Evolutionary conservation across 2,329 filamentous ascomycete genomes (phyloP), one percentile per base, ranked within the genome.

Genomic region (Gremmenia infestans): DNA sequence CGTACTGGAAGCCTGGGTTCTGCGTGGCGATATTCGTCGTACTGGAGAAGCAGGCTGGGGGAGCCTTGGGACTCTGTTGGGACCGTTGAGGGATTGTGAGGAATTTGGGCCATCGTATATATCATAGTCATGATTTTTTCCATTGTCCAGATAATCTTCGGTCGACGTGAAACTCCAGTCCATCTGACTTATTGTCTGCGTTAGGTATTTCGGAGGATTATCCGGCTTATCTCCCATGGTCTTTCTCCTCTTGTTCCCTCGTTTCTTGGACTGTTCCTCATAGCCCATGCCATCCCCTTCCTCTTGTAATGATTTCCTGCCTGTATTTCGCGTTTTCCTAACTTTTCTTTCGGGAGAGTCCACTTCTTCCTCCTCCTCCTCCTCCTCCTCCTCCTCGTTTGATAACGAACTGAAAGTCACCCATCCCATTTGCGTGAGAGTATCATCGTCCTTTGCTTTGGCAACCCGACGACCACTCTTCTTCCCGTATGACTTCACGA

Each of bases 341-440:
- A 32, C 3, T 4, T 32, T 11, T 12, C 9, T 4, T 9, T 4
- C 28, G 9, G 28, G 8, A 51, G 48, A 17, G 11, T 59, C 56
- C 12, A 42, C 48, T 2, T 58, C 50, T 25, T 53, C 55, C n/a
- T 49, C 48, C 9, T 56, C 28, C 4, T 35, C 42, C 11, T 53
- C 55, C n/a, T 49, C 48, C 9, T 56, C 28, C 4, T 35, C 42
- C 11, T 57, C 28, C 5, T 37, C 48, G 5, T 51, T 7, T 15
- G 32, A 25, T 40, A 17, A 14, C 12, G 9, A 3, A 11, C 19
- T 22, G 35, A 25, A 4, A 48, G 55, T 19, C 49, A 48, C 32
- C 63, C 37, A 63, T 37, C 61, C 65, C 57, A 69, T 68, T 53
- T 69, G 67, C 22, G 67, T 69, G 17, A 69, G 63, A 1, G 66